phyloP scores from a whole-genome alignment of 352 stramenopile species.

The Peronospora destructor region DNA sequence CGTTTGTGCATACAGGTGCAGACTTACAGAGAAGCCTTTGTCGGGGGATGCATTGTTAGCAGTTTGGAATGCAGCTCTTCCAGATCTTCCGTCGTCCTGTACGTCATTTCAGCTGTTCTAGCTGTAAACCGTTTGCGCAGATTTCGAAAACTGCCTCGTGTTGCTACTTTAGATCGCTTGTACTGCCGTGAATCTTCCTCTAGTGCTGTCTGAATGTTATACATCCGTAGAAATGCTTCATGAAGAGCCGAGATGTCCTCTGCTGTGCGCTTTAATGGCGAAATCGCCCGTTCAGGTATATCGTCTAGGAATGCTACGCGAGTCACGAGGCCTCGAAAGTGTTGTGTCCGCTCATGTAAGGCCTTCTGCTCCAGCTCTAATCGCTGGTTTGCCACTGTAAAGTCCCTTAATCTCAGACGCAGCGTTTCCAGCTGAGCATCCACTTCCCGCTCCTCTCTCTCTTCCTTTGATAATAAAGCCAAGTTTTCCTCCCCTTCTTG shows the following conservation, averaged over 20 bases:
- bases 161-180: conserved; percentile 50
- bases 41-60: conserved; percentile 25
- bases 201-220: conserved; percentile 34
- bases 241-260: conserved; percentile 38
- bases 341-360: conserved; percentile 30
- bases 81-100: conserved; percentile 51
- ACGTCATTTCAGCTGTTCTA: conserved; percentile 37
- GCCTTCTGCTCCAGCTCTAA: conserved; percentile 44
- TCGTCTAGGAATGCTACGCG: conserved; percentile 48
- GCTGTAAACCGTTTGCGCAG: conserved; percentile 47
- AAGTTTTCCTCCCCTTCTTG: conserved; percentile 15
- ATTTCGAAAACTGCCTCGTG: conserved; percentile 41
- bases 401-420: conserved; percentile 29
- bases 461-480: conserved; percentile 33
- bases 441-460: conserved; percentile 35
- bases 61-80: conserved; percentile 41
- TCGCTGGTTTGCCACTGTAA: conserved; percentile 35
- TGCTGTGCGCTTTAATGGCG: conserved; percentile 37
- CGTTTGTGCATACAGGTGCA: conserved; percentile 19
- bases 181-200: conserved; percentile 44
- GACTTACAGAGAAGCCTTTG: not conserved
- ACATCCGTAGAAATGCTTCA: conserved; percentile 43
- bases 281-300: conserved; percentile 31
- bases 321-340: conserved; percentile 32
- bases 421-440: conserved; percentile 34